A percentile compares a stretch with the other conserved stretches of the same genome.
phyloP scores from a whole-genome alignment of 129 eudicot genomes.

The Daucus carota region DNA sequence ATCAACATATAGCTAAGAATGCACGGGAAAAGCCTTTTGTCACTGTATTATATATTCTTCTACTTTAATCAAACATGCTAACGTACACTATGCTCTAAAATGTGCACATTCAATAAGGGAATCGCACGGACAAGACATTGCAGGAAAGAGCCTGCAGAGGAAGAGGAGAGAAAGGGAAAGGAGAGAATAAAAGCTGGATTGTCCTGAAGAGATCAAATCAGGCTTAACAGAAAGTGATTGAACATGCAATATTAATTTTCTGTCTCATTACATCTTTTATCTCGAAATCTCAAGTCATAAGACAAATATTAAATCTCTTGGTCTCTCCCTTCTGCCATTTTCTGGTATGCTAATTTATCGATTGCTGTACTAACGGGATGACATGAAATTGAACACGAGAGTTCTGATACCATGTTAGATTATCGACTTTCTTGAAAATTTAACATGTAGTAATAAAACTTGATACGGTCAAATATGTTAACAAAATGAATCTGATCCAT shows the following conservation, averaged over 20 bases:
- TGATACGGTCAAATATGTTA: too few species aligned
- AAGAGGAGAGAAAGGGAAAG: slow-evolving; percentile 17
- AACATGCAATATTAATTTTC: background rate
- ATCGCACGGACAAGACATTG: slow-evolving; percentile 9
- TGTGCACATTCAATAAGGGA: background rate
- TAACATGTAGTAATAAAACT: too few species aligned
- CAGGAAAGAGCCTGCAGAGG: background rate
- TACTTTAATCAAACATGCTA: slow-evolving; percentile 23
- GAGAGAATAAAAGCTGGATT: slow-evolving; percentile 21
- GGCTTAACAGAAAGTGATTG: slow-evolving; percentile 22
- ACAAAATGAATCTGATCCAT: too few species aligned
- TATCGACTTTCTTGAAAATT: too few species aligned
- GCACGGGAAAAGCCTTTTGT: background rate
- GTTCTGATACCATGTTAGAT: too few species aligned
- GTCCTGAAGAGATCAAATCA: background rate
- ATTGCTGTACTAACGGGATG: background rate
- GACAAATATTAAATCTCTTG: slow-evolving; percentile 11
- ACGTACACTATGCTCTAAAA: slow-evolving; percentile 10
- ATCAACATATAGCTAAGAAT: background rate
- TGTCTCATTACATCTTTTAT: slow-evolving; percentile 4
- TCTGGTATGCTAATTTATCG: background rate
- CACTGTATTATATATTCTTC: background rate
- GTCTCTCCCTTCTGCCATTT: slow-evolving; percentile 9
- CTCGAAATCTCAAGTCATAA: slow-evolving; percentile 10
- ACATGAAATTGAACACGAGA: too few species aligned